phyloP scores from a whole-genome alignment of 495 filamentous ascomycete species.

The Trichocladium antarcticum region DNA sequence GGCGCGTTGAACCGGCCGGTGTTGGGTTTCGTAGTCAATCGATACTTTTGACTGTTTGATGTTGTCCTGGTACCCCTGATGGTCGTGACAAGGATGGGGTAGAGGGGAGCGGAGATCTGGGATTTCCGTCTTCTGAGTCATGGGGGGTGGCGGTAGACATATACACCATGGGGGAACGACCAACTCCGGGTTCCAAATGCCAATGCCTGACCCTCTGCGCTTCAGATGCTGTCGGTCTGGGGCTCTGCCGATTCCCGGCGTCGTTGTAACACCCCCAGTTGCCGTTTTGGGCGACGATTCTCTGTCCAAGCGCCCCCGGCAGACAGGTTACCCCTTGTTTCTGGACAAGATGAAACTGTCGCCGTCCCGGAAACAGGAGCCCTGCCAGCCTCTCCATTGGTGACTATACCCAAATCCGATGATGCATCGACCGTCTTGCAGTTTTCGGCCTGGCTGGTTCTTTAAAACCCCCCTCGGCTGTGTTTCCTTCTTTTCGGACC shows the following conservation, averaged over 20 bases:
- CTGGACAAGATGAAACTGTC: background rate
- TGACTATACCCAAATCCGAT: too few relatives aligned
- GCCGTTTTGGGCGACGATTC: background rate
- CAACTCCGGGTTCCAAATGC: constrained; percentile 2
- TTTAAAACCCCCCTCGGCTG: background rate
- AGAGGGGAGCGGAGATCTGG: too few relatives aligned
- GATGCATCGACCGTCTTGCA: constrained; percentile 3
- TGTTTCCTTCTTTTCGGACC: background rate
- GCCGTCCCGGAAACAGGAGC: constrained; percentile 3
- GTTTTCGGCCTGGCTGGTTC: too few relatives aligned
- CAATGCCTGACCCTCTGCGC: background rate
- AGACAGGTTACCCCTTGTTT: background rate
- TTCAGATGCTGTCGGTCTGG: background rate
- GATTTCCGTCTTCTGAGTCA: too few relatives aligned
- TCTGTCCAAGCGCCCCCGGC: background rate
- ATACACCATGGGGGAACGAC: background rate
- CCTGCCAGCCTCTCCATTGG: too few relatives aligned
- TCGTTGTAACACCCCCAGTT: background rate
- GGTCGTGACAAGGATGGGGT: too few relatives aligned
- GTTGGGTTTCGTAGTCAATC: too few relatives aligned
- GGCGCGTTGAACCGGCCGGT: too few relatives aligned
- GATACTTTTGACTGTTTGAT: too few relatives aligned
- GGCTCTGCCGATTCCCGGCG: constrained; percentile 1
- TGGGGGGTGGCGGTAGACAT: constrained; percentile 2
- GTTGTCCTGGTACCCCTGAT: too few relatives aligned